phyloP scores from a whole-genome alignment of 148 eudicot genomes.

The Nepenthes mirabilis region DNA sequence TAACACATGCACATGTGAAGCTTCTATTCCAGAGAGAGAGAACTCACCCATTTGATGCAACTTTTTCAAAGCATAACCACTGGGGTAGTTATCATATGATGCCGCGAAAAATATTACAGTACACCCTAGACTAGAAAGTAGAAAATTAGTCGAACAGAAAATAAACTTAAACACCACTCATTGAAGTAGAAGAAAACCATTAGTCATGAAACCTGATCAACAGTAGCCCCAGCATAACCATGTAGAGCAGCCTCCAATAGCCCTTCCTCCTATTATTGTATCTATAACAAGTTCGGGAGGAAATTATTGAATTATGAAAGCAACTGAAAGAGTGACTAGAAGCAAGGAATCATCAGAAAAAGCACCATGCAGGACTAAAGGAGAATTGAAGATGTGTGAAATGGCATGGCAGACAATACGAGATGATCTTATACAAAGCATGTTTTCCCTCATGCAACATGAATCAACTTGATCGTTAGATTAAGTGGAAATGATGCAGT shows the following conservation, averaged over 20 bases:
- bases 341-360: background rate
- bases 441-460: no score
- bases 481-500: no score
- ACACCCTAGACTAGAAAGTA: slow-evolving; percentile 58
- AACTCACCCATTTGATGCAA: slow-evolving; percentile 61
- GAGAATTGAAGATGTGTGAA: no score
- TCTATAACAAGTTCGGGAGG: slow-evolving; percentile 21
- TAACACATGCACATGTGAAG: background rate
- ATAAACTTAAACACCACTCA: background rate
- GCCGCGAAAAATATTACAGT: slow-evolving; percentile 65
- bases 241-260: slow-evolving; percentile 49
- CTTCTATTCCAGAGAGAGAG: slow-evolving; percentile 7
- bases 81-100: slow-evolving; percentile 83
- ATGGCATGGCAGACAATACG: no score
- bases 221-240: slow-evolving; percentile 50
- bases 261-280: slow-evolving; percentile 80
- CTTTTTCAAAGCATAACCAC: slow-evolving; percentile 69
- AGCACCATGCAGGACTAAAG: no score
- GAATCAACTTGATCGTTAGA: no score
- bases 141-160: slow-evolving; percentile 4
- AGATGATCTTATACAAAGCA: no score
- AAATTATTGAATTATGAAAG: background rate
- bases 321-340: background rate
- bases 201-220: slow-evolving; percentile 43
- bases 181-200: slow-evolving; percentile 2